Evolutionary conservation across 2,329 filamentous ascomycete species (phyloP), one percentile per base, ranked within the genome.

Genomic region (Niveomyces coronatus): DNA sequence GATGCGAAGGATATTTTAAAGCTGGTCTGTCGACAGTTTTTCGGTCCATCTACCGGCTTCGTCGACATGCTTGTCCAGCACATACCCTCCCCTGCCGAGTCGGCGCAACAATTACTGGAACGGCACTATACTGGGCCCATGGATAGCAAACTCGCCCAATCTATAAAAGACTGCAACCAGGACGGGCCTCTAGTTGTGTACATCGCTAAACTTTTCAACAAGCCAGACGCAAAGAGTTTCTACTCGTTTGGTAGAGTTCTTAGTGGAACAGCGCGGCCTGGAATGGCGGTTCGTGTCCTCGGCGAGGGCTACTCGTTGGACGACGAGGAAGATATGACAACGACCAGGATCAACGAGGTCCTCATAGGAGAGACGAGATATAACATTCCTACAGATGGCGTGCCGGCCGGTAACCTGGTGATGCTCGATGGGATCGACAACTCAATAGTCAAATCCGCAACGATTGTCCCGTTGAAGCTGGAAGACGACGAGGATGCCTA

Each of bases 371-470:
- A 96, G 60, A 88, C 88, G 17, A 71, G 88, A 53, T 98, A 98
- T 63, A 94, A 88, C 48, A 83, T 98, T 32, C 79, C 86, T 3
- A 88, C 85, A 0, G 86, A 87, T 49, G 91, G 91, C 35, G 79
- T 98, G 18, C 91, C 91, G 5, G 91, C 91, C 1, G 91, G 91
- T 30, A 95, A 93, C 55, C 84, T 86, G 69, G 89, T 93, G 11
- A 66, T 98, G n/a, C 70, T 98, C 13, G 79, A 84, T 39, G 91
- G 89, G 11, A 80, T 98, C 19, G 89, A 96, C 65, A 96, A 96
- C 59, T 95, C 88, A 4, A 96, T 98, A 50, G 86, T 96, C 63
- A 98, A 98, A 63, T 89, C 87, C 3, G 91, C 91, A 8, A 98
- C 91, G 0, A 71, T 98, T 33, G 78, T 98, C 20, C 77, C 86